Evolutionary conservation across 2,329 filamentous ascomycete genomes (phyloP), one percentile per base, ranked within the genome.

Genomic region (Stagonosporopsis cucurbitacearum): DNA sequence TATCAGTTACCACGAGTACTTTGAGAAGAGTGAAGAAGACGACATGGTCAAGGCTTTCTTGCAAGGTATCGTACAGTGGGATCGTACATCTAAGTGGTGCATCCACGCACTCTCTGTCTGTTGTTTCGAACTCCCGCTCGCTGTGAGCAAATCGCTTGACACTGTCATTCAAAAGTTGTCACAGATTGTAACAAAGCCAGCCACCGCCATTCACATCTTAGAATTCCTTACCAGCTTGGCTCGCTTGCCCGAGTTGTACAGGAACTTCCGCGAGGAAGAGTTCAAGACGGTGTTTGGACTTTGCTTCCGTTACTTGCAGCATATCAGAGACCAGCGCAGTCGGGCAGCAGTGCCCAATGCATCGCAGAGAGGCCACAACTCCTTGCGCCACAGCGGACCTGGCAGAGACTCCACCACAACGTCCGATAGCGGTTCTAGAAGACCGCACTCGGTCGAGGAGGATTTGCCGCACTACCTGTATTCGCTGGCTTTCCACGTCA

Each of bases 261-360:
- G 91, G 70, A 96, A 96, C 69, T 91, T 97, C 72, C 86, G 91
- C 47, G 89, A 96, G 65, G 92, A 96, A 37, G 93, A 98, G 68
- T 97, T 94, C 75, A 90, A 91, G 59, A 92, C 91, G 50, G 91
- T 98, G 1, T 98, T 99, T 72, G 95, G 91, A 9, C 96, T 99
- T 42, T 97, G 92, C 69, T 92, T 96, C 74, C 88, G 92, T 48
- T 98, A 97, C 72, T 81, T 99, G 35, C 91, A 98, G 66, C 94
- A 93, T 57, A 91, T 93, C 0, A 84, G 92, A 60, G 91, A 94
- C 60, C 78, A 80, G 36, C 79, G 77, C 33, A 74, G 76, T 22
- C 79, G 80, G 35, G 55, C 51, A 3, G 47, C 61, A 42, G 73
- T 77, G 15, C 56, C 67, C 28, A 60, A 48, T 63, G 30, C 66